Base-by-base conservation (phyloP, 73 alveolate species). In the Paramecium tetraurelia region DNA sequence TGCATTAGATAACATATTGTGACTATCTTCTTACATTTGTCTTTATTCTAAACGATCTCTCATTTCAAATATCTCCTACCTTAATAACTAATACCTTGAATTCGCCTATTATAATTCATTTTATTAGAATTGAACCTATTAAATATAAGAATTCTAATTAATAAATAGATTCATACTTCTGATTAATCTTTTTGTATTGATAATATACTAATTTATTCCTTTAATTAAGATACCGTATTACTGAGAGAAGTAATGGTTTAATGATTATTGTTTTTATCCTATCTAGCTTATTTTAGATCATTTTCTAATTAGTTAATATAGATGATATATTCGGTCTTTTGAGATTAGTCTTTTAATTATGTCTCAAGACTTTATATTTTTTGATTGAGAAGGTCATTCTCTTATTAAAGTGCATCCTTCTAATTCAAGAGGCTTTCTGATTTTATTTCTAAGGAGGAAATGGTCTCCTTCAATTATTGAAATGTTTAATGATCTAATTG, bases 341-440 rank as follows among this genome's bases (percentile, higher is more conserved):
- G 43, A 21, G 76, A 14, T 41, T 40, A 80, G 10, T 80, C 90
- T 22, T 80, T 20, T 35, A 80, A 0, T 80, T 80, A 12, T 80
- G 21, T 48, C 18, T 80, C 90, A 20, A 80, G 33, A 48, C 72
- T 80, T 43, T 21, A 22, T 24, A 80, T 43, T 46, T 80, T 80
- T 20, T 27, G n/a, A 35, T 80, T 22, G 18, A 80, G 29, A n/a
- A 80, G 57, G 7, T 80, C 90, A 80, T 80, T 80, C 76, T 80
- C 90, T 43, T 80, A 80, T 41, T 48, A 7, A 0, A 41, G 29
- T 5, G 76, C 20, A 80, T 80, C 90, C 6, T 46, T 80, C 29
- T 40, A 80, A 48, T 80, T 80, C 38, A 80, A 44, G 4, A 80
- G 21, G 14, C 36, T 63, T 21, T 22, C 20, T 44, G 90, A 80